A percentile compares a stretch with the other conserved stretches of the same genome.
Evolutionary conservation across 768 basidiomycete genomes (phyloP).

Genomic region (Amyloporia xantha): DNA sequence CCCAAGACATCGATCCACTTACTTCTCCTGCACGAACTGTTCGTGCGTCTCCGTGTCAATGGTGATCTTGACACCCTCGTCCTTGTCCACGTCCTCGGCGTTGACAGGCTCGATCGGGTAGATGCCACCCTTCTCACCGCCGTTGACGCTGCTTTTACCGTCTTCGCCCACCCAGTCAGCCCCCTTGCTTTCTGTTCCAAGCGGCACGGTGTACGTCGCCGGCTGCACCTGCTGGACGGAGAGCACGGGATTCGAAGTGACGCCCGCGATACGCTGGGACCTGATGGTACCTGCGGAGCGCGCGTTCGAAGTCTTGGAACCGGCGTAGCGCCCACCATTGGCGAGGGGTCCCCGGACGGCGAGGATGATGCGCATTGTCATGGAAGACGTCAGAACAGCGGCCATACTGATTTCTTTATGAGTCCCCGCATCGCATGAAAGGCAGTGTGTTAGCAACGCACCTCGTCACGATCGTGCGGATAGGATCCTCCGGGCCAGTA

Average conservation of each 20-base stretch:
- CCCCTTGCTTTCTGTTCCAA: constrained; percentile 24
- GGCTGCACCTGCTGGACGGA: constrained; percentile 18
- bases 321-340: constrained; percentile 62
- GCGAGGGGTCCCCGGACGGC: constrained; percentile 71
- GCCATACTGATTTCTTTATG: constrained; percentile 48
- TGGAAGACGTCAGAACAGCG: constrained; percentile 79
- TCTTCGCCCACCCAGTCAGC: constrained; percentile 22
- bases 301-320: constrained; percentile 12
- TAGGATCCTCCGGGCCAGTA: constrained; percentile 51
- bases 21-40: background rate
- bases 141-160: constrained; percentile 24
- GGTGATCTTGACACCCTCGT: constrained; percentile 28
- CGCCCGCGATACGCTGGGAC: constrained; percentile 13
- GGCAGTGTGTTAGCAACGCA: constrained; percentile 14
- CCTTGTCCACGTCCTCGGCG: constrained; percentile 4
- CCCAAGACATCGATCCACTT: background rate
- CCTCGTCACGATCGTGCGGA: constrained; percentile 78
- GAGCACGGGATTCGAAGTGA: constrained; percentile 19
- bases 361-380: constrained; percentile 84
- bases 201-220: constrained; percentile 26
- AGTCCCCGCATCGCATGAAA: no score
- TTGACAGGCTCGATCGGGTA: constrained; percentile 14
- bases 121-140: constrained; percentile 20
- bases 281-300: constrained; percentile 25
- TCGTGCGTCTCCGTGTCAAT: constrained; percentile 22